Conservation (phyloP, 345 rosid genomes). For the Salix exigua region DNA sequence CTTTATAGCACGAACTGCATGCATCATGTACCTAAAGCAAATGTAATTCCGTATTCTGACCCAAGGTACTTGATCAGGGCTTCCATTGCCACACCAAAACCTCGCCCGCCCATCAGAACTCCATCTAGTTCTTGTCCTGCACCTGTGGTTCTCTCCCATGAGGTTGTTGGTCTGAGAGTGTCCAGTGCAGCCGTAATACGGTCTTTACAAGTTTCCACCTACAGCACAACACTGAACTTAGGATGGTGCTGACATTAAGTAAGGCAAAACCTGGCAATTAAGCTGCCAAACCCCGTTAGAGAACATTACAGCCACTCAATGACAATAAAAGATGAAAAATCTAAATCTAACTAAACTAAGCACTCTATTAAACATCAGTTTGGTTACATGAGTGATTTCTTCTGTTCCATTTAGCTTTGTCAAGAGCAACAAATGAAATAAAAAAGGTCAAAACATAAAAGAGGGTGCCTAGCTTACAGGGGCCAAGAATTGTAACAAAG, state of each 20-base stretch:
- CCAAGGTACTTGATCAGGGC: conserved; percentile 86
- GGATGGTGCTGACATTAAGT: conserved; percentile 3
- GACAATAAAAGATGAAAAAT: not conserved
- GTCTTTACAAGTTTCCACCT: conserved; percentile 94
- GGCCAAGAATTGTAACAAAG: conserved; percentile 82
- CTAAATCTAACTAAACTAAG: not conserved
- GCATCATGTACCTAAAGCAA: conserved; percentile 71
- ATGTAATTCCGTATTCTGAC: conserved; percentile 90
- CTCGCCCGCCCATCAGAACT: conserved; percentile 93
- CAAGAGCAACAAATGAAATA: not conserved
- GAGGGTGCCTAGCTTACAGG: conserved; percentile 49
- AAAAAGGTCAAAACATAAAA: not conserved
- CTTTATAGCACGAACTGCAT: not conserved
- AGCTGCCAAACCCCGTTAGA: not conserved
- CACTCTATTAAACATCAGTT: not conserved
- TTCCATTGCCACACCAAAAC: conserved; percentile 97
- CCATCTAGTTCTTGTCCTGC: conserved; percentile 77
- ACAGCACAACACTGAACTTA: conserved; percentile 14
- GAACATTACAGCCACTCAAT: not conserved
- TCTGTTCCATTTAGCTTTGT: not conserved
- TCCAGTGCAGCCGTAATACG: conserved; percentile 88
- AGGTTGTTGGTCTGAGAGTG: conserved; percentile 87
- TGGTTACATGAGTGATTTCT: not conserved
- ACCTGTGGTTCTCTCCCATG: conserved; percentile 92
- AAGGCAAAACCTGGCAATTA: not conserved